Evolutionary conservation across 2,329 filamentous ascomycete genomes (phyloP).

Genomic region (Aspergillus fructus): DNA sequence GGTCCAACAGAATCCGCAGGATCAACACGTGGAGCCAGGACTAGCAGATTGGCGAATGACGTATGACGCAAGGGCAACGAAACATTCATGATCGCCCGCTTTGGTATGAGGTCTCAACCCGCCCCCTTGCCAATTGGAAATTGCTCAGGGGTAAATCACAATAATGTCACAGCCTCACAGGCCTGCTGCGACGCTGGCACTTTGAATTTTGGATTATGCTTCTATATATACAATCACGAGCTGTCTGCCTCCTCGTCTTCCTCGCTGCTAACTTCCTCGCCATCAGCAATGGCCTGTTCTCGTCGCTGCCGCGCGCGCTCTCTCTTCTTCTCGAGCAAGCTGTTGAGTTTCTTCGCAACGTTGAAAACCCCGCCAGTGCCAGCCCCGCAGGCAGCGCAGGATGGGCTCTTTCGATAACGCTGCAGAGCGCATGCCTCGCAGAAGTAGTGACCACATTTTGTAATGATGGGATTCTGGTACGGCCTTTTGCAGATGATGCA

Average conservation of each 20-base stretch:
- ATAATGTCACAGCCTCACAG: background rate
- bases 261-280: constrained; percentile 51
- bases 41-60: background rate
- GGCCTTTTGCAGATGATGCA: constrained; percentile 81
- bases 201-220: background rate
- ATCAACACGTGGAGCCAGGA: background rate
- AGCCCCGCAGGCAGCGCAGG: constrained; percentile 79
- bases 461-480: constrained; percentile 79
- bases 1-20: background rate
- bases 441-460: constrained; percentile 94
- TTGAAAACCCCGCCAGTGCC: constrained; percentile 91
- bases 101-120: no score
- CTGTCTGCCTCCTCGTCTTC: constrained; percentile 20
- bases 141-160: background rate
- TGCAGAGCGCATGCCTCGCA: constrained; percentile 87
- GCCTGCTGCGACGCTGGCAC: background rate
- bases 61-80: background rate
- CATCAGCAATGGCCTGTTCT: constrained; percentile 53
- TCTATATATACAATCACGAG: background rate
- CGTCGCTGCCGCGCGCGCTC: constrained; percentile 56
- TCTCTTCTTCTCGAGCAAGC: constrained; percentile 70
- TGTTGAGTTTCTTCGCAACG: constrained; percentile 76
- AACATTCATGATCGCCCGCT: background rate
- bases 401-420: constrained; percentile 81
- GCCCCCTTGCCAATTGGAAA: background rate